A percentile compares a stretch with the other conserved stretches of the same genome.
Conservation (phyloP, 805 yeast species). For the Hemisphaericaspora nanyangensis region DNA sequence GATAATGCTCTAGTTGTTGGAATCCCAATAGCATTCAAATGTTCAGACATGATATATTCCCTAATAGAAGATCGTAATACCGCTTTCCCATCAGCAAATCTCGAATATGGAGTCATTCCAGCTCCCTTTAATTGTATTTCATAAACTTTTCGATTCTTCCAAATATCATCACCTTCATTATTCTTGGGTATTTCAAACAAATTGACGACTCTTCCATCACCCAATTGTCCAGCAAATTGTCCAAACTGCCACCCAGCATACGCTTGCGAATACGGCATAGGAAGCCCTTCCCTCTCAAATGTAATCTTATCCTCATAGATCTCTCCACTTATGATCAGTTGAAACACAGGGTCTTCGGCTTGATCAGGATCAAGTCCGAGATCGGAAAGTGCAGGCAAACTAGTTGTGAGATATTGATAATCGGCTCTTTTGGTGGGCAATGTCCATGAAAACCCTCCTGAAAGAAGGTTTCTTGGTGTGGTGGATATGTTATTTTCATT, state of each 20-base stretch:
- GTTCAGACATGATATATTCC: constrained; percentile 83
- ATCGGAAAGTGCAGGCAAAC: constrained; percentile 57
- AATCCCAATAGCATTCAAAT: constrained; percentile 72
- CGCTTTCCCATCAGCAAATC: constrained; percentile 97
- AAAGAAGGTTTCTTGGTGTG: constrained; percentile 36
- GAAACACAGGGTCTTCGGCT: constrained; percentile 40
- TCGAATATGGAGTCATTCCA: constrained; percentile 85
- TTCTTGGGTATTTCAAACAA: constrained; percentile 65
- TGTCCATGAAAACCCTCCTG: constrained; percentile 72
- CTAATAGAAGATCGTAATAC: constrained; percentile 83
- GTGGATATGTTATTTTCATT: constrained; percentile 29
- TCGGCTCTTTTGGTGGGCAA: constrained; percentile 59
- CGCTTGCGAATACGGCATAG: constrained; percentile 83
- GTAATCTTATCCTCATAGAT: constrained; percentile 27
- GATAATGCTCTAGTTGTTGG: constrained; percentile 86
- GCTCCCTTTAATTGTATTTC: constrained; percentile 88
- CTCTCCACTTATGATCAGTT: constrained; percentile 60
- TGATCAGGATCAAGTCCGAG: constrained; percentile 49
- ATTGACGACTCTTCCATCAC: constrained; percentile 90
- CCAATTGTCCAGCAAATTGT: constrained; percentile 92
- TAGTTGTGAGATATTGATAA: constrained; percentile 53
- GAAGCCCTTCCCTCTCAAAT: constrained; percentile 19
- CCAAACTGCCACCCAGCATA: constrained; percentile 98
- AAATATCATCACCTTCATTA: constrained; percentile 1
- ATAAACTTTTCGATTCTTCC: constrained; percentile 36